Conservation (phyloP, 257 asterid species). For the Schizonepeta tenuifolia region DNA sequence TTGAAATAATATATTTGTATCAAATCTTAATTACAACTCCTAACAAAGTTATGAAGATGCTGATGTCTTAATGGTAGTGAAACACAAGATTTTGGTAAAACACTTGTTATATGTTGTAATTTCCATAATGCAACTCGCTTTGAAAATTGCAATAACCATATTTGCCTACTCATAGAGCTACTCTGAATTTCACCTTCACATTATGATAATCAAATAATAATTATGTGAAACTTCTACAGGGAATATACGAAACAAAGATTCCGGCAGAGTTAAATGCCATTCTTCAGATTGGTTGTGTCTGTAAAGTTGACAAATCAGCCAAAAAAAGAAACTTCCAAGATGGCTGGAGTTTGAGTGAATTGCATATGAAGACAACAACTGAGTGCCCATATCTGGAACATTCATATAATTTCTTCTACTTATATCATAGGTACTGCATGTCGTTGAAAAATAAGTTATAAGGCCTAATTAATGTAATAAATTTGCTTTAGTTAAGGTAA, state of each 20-base stretch:
- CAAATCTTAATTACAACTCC: slow-evolving; percentile 16
- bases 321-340: slow-evolving; percentile 69
- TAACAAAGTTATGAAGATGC: background rate
- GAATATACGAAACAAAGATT: slow-evolving; percentile 90
- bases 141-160: slow-evolving; percentile 13
- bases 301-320: slow-evolving; percentile 91
- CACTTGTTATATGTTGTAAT: slow-evolving; percentile 16
- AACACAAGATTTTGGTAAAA: background rate
- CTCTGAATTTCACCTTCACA: slow-evolving; percentile 13
- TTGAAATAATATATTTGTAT: background rate
- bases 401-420: slow-evolving; percentile 75
- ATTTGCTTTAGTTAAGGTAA: slow-evolving; percentile 12
- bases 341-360: slow-evolving; percentile 84
- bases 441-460: slow-evolving; percentile 14
- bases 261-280: slow-evolving; percentile 79
- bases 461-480: slow-evolving; percentile 9
- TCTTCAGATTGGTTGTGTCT: slow-evolving; percentile 92
- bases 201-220: background rate
- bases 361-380: slow-evolving; percentile 97
- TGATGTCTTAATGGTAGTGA: slow-evolving; percentile 8
- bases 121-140: background rate
- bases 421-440: slow-evolving; percentile 78
- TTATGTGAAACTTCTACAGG: slow-evolving; percentile 56
- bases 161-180: slow-evolving; percentile 22
- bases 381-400: slow-evolving; percentile 93